Evolutionary conservation across 208 protist species (phyloP).

Genomic region (Leishmania martiniquensis): DNA sequence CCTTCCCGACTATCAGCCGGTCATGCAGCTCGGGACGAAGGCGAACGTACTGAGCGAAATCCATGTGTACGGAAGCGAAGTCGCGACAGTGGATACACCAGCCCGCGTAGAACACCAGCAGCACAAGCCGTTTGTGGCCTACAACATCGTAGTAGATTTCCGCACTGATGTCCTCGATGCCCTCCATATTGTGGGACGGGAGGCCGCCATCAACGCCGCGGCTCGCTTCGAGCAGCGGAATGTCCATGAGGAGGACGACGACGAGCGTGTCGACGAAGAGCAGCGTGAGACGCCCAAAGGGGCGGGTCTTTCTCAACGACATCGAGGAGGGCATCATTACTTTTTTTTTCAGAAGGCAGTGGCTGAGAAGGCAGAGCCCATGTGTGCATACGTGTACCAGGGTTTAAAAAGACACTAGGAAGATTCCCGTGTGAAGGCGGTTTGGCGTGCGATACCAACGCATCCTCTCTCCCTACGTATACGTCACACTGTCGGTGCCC

Average conservation of each 20-base stretch:
- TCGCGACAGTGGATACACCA: constrained; percentile 74
- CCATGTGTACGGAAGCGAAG: constrained; percentile 34
- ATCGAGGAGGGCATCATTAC: neutral
- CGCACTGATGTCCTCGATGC: constrained; percentile 36
- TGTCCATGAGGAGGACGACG: neutral
- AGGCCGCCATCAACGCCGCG: neutral
- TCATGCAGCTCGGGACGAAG: constrained; percentile 21
- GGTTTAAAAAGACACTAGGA: neutral
- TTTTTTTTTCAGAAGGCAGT: neutral
- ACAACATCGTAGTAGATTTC: constrained; percentile 54
- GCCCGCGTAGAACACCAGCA: constrained; percentile 87
- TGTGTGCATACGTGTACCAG: neutral
- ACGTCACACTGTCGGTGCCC: neutral
- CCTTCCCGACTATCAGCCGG: constrained; percentile 41
- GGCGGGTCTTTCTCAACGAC: neutral
- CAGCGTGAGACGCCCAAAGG: constrained; percentile 5
- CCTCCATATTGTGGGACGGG: constrained; percentile 23
- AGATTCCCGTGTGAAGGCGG: neutral
- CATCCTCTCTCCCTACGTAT: neutral
- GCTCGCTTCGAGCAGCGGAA: neutral
- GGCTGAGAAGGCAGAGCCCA: neutral
- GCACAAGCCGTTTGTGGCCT: constrained; percentile 34
- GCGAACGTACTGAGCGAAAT: constrained; percentile 24
- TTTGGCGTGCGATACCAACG: neutral
- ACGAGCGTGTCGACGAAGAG: constrained; percentile 10